Base-by-base conservation (phyloP, 1,139 yeast species). In the Kurtzmaniella natalensis region DNA sequence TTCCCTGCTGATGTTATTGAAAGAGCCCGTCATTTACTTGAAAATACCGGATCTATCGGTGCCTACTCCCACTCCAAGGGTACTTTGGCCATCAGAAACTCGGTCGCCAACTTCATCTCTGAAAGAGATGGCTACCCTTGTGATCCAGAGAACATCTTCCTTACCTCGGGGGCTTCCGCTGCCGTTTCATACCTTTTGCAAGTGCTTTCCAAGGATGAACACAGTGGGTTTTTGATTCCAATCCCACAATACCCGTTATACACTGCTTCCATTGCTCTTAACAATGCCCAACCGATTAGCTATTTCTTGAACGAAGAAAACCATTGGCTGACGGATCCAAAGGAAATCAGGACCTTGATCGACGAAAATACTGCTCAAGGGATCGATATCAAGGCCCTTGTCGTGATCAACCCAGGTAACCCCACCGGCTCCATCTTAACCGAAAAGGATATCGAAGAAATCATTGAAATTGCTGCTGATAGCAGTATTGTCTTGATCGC, bases 171-270 rank as follows among this genome's bases (percentile, higher is more conserved):
- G 44, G 98, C 98, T 2, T 87, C 96, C 13, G 75, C 88, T 19
- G 96, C 95, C 1, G 97, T 89, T 10, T 70, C 78, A 33, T 78
- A 81, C 48, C 65, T 94, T 41, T 64, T 92, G 35, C 81, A 82
- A 38, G 70, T 89, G 26, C 63, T 92, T 21, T 71, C 94, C 3
- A 60, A 71, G 26, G 84, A 85, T 35, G 72, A 72, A 18, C 61
- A 76, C 37, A 72, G 89, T 4, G 97, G 96, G 18, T 88, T 88
- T 45, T 65, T 92, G 61, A 88, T 92, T 45, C 98, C 98, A 24
- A 89, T 92, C 46, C 98, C 98, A 10, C 98, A 92, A 62, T 92
- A 94, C 55, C 98, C 98, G 4, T 72, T 94, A 41, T 92, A 92
- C 63, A 87, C 97, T 5, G 97, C 98, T 13, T 72, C 95, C 5